phyloP scores from a whole-genome alignment of 108 stramenopile genomes.

The Cyclostephanos tholiformis region DNA sequence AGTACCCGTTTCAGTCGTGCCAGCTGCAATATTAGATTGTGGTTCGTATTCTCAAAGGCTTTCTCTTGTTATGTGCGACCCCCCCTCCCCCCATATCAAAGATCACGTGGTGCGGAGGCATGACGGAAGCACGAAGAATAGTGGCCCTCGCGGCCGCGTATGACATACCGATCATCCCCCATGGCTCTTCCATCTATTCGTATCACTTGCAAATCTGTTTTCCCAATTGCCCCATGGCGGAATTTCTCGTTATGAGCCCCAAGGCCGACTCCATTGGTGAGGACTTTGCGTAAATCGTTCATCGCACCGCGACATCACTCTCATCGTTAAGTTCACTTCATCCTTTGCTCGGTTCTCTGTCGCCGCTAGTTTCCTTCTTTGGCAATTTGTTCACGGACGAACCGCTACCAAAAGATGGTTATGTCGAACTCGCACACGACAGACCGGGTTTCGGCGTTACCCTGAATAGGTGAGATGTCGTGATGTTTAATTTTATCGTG shows the following conservation, averaged over 20 bases:
- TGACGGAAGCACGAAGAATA: conserved; percentile 71
- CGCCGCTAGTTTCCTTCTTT: conserved; percentile 53
- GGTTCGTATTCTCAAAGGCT: background rate
- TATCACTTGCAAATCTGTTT: conserved; percentile 76
- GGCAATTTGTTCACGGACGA: conserved; percentile 66
- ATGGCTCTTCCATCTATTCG: conserved; percentile 62
- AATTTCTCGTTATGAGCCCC: conserved; percentile 66
- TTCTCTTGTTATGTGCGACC: background rate
- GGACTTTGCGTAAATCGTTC: background rate
- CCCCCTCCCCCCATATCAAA: background rate
- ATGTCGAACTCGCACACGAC: conserved; percentile 51
- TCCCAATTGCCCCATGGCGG: conserved; percentile 66
- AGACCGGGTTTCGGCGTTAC: conserved; percentile 77
- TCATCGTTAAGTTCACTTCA: background rate
- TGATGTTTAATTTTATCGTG: background rate
- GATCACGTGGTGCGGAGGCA: conserved; percentile 76
- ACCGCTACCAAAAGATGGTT: conserved; percentile 66
- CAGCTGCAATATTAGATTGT: background rate
- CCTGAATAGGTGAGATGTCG: conserved; percentile 45
- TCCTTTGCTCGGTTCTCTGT: background rate
- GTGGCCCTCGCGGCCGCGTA: conserved; percentile 65
- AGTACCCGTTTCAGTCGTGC: background rate
- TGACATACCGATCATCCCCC: conserved; percentile 67
- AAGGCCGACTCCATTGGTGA: conserved; percentile 61
- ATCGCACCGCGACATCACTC: background rate